Evolutionary conservation across 495 filamentous ascomycete species (phyloP).

Genomic region (Talaromyces stipitatus): DNA sequence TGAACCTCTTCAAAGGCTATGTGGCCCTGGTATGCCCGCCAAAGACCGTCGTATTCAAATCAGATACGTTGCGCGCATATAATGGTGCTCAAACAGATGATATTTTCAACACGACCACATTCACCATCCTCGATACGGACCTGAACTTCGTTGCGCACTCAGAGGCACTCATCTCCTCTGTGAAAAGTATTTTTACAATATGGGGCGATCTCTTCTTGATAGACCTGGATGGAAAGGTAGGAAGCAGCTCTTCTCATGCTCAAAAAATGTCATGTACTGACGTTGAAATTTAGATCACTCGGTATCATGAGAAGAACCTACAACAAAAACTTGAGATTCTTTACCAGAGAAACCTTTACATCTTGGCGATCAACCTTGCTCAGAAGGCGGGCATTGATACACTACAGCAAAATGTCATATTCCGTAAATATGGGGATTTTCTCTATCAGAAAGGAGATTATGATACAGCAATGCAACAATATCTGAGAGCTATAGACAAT

Average conservation of each 20-base stretch:
- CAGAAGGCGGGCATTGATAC: conserved; percentile 75
- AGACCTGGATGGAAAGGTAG: conserved; percentile 81
- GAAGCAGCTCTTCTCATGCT: conserved; percentile 6
- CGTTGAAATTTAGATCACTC: conserved; percentile 52
- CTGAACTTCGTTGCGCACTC: conserved; percentile 86
- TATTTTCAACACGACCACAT: conserved; percentile 72
- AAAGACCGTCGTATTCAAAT: conserved; percentile 44
- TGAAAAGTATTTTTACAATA: conserved; percentile 72
- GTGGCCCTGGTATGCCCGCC: conserved; percentile 85
- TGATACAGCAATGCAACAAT: conserved; percentile 97
- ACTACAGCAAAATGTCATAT: conserved; percentile 82
- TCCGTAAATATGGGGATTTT: conserved; percentile 88
- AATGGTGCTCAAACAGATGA: conserved; percentile 61
- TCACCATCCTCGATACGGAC: conserved; percentile 84
- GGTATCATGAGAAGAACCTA: conserved; percentile 87
- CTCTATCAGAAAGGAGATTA: conserved; percentile 93
- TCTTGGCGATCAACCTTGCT: conserved; percentile 85
- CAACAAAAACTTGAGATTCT: conserved; percentile 89
- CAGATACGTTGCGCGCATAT: conserved; percentile 52
- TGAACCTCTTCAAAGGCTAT: conserved; percentile 78
- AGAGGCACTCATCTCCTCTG: conserved; percentile 69
- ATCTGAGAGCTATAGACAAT: conserved; percentile 90
- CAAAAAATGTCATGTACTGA: conserved; percentile 10
- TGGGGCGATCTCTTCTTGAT: conserved; percentile 90
- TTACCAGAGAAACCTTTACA: conserved; percentile 88